Evolutionary conservation across 2,329 filamentous ascomycete genomes (phyloP), one percentile per base, ranked within the genome.

Genomic region (Hyphodiscus sp.): DNA sequence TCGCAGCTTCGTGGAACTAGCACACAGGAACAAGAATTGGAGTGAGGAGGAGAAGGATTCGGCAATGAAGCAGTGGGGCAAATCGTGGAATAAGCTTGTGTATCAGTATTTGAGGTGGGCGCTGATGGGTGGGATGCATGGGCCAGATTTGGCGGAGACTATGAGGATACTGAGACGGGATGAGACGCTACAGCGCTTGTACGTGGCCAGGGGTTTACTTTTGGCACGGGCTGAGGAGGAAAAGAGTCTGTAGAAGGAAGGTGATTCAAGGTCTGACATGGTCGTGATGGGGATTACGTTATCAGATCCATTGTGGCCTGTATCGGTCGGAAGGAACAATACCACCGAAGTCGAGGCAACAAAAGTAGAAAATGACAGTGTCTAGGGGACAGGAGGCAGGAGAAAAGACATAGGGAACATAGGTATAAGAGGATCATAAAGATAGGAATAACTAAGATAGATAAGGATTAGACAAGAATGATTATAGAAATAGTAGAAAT

Each of bases 171-270:
- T 85, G 20, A 81, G 82, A 0, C 73, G 73, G 46, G 69, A 74
- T 2, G 77, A 81, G 61, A 74, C 73, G 10, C 58, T 78, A 19
- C 63, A 66, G 47, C 69, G 78, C 47, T 54, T 68, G 13, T 38
- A 45, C n/a, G 15, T 41, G 41, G 65, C 65, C 5, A 54, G 44
- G 19, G 30, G 53, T 15, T n/a, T 38, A 13, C 11, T 38, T 38
- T 38, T 38, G 33, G 7, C 18, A 18, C 6, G 19, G 20, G 29
- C 47, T 20, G 30, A 6, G 20, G 19, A 26, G 3, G 19, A 38
- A n/a, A 38, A 95, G 72, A 90, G 86, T 65, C 73, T 96, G 64
- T 90, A 86, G 5, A 68, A 83, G 55, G 91, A 88, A 23, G 91
- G 81, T 10, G 91, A 96, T 71, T 26, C 23, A 26, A 26, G 8